Conservation (phyloP, 2,329 filamentous ascomycete species). For the Pestalotiopsis sp. region DNA sequence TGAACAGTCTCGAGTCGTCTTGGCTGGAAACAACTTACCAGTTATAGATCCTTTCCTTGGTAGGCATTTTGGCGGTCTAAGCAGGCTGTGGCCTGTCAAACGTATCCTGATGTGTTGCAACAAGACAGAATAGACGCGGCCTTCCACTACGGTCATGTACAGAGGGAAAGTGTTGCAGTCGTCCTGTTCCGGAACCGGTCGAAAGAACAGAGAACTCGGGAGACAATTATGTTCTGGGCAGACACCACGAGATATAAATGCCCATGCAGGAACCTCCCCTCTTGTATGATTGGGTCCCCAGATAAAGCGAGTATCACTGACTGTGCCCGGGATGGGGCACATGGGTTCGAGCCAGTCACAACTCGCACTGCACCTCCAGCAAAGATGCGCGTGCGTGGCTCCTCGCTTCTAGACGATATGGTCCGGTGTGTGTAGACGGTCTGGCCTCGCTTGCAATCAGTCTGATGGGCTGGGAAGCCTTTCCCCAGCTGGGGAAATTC, state of each 20-base stretch:
- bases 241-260: slow-evolving; percentile 3
- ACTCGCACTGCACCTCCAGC: neutral
- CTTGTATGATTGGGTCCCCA: slow-evolving; percentile 2
- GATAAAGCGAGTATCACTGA: neutral
- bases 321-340: neutral
- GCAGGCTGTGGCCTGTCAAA: neutral
- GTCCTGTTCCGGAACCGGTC: neutral
- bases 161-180: neutral
- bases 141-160: neutral
- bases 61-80: slow-evolving; percentile 34
- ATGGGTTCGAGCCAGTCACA: neutral
- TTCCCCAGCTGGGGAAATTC: slow-evolving; percentile 4
- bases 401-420: neutral
- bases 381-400: neutral
- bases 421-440: neutral
- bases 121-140: neutral
- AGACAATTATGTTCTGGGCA: neutral
- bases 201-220: neutral
- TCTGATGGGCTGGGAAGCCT: neutral
- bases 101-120: neutral
- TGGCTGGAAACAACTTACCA: slow-evolving; percentile 35
- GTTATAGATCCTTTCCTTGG: slow-evolving; percentile 45
- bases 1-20: neutral
- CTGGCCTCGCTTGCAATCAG: slow-evolving; percentile 6
- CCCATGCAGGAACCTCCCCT: neutral